Conservation (phyloP, 2,329 filamentous ascomycete species). For the Samsoniella hepiali region DNA sequence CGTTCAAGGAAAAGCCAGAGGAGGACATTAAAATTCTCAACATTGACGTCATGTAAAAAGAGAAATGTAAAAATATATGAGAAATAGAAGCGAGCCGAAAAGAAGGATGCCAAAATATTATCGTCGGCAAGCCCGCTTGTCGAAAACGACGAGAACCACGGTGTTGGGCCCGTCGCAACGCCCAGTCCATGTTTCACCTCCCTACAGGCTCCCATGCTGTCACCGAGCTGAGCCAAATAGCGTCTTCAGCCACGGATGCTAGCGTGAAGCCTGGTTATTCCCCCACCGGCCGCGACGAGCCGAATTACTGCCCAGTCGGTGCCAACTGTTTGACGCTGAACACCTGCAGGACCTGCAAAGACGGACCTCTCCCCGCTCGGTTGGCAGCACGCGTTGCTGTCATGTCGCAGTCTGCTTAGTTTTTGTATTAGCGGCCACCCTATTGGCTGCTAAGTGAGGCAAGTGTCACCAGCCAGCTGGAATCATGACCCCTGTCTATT, state of each 20-base stretch:
- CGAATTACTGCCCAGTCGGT: background rate
- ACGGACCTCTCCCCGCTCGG: conserved; percentile 13
- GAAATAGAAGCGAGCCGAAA: background rate
- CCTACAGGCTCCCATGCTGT: conserved; percentile 11
- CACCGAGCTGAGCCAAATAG: conserved; percentile 19
- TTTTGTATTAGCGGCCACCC: background rate
- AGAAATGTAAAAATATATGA: background rate
- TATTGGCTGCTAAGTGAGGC: conserved; percentile 14
- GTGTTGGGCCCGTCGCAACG: conserved; percentile 11
- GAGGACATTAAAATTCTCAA: conserved; percentile 97
- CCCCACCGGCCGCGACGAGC: conserved; percentile 15
- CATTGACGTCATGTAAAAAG: conserved; percentile 58
- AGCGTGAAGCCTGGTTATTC: conserved; percentile 15
- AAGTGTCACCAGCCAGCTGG: conserved; percentile 12
- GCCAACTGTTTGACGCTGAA: conserved; percentile 5
- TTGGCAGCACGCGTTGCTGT: conserved; percentile 4
- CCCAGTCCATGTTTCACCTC: conserved; percentile 13
- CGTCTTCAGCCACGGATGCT: conserved; percentile 15
- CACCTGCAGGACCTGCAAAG: background rate
- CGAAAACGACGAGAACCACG: conserved; percentile 9
- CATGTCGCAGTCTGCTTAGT: conserved; percentile 3
- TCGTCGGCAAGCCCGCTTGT: conserved; percentile 12
- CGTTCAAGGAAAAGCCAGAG: conserved; percentile 87
- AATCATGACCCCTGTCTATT: conserved; percentile 9
- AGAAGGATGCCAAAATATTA: background rate